Evolutionary conservation across 495 filamentous ascomycete genomes (phyloP), one percentile per base, ranked within the genome.

Genomic region (Podospora pseudocomata): DNA sequence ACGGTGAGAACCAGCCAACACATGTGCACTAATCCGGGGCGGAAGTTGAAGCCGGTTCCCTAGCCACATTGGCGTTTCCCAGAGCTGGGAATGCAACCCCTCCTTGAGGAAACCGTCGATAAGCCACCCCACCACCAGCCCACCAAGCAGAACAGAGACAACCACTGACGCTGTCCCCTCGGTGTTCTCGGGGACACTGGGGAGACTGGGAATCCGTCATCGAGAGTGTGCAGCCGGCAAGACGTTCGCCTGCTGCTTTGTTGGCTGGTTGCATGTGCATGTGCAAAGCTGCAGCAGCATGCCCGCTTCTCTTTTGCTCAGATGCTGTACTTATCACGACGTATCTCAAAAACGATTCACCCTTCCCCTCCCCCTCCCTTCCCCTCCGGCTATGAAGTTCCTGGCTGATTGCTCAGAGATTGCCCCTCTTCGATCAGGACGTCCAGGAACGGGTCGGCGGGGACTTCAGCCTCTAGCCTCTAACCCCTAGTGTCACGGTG

Each of bases 21-120:
- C 71, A 74, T 74, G n/a, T 74, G 65, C 72, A 66, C 72, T 74
- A 74, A 68, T 70, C 70, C 65, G 70, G 72, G 72, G 72, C 72
- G 70, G 70, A 71, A 71, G 66, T 57, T 16, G 60, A 64, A 71
- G 70, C 70, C 70, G 70, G 70, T 63, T 62, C 54, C 39, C 68
- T 66, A 65, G 68, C 65, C 63, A 67, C 65, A 70, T 69, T 74
- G 65, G 66, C 72, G 66, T 20, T 66, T 67, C 66, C 66, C 71
- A 63, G 71, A 63, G 61, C 62, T 66, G 63, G 67, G 60, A 67
- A 66, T 71, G 70, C 63, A 68, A 70, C 70, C 66, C 66, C 68
- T 68, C 59, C 53, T 57, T 65, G 63, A 56, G 56, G 65, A 68
- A 70, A 66, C 63, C 61, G 70, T 71, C 72, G 67, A 71, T 65